phyloP scores from a whole-genome alignment of 768 basidiomycete species.

The Boletus insuetus region DNA sequence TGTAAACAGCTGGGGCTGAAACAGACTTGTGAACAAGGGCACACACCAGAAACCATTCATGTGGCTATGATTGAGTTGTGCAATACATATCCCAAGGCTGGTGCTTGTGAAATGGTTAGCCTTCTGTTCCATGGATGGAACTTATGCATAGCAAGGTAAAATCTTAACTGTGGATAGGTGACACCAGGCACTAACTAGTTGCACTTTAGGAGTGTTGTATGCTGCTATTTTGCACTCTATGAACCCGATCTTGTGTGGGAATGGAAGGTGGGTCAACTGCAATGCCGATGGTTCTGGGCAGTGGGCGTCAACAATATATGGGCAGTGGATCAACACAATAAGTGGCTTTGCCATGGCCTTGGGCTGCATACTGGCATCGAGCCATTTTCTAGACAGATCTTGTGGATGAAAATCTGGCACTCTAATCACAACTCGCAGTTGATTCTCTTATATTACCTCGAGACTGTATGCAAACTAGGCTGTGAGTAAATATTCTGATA shows the following conservation, averaged over 20 bases:
- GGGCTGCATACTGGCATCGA: neutral
- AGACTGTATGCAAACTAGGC: neutral
- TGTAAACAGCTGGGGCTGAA: neutral
- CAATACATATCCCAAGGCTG: neutral
- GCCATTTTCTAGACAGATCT: neutral
- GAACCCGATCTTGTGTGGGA: no score
- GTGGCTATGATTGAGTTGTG: neutral
- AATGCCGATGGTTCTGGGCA: neutral
- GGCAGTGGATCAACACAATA: neutral
- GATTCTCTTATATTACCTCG: neutral
- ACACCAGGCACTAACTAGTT: no score
- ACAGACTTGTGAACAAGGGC: neutral
- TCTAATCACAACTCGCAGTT: neutral
- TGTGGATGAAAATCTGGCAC: neutral
- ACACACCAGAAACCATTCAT: neutral
- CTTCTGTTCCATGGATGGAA: neutral
- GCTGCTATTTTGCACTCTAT: no score
- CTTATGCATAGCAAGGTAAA: neutral
- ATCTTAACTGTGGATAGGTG: no score
- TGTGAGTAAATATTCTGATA: neutral
- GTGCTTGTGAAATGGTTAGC: neutral
- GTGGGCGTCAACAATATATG: neutral
- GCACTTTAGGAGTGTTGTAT: no score
- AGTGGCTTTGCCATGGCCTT: neutral
- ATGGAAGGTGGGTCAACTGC: neutral